Conservation (phyloP, 306 rosid genomes). For the Chamaecrista fasciculata region DNA sequence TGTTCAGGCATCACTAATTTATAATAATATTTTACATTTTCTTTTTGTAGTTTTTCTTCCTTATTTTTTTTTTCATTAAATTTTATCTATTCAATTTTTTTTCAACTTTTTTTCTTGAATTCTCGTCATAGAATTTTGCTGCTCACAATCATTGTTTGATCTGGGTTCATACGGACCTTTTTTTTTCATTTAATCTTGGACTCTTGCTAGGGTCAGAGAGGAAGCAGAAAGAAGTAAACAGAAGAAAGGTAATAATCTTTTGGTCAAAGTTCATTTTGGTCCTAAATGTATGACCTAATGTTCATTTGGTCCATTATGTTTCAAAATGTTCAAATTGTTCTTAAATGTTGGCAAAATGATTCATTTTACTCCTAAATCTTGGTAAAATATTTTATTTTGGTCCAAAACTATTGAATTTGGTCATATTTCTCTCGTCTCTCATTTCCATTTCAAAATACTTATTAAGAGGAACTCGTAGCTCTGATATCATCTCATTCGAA, state of each 20-base stretch:
- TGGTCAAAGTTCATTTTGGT: no score
- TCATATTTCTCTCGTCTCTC: no score
- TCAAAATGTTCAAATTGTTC: no score
- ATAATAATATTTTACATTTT: slow-evolving; percentile 19
- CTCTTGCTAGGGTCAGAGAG: slow-evolving; percentile 27
- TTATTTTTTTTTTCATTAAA: slow-evolving; percentile 32
- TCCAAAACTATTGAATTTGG: no score
- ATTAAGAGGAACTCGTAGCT: no score
- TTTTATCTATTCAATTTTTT: slow-evolving; percentile 18
- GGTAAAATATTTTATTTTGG: no score
- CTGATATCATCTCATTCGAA: no score
- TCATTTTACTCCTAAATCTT: no score
- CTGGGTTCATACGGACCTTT: slow-evolving; percentile 46
- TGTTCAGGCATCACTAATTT: slow-evolving; percentile 1
- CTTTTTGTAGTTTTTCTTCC: background rate
- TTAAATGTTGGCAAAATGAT: no score
- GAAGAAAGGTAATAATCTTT: slow-evolving; percentile 39
- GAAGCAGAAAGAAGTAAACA: slow-evolving; percentile 25
- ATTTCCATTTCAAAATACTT: no score
- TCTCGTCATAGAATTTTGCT: slow-evolving; percentile 25
- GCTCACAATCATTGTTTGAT: slow-evolving; percentile 47
- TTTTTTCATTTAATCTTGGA: slow-evolving; percentile 38
- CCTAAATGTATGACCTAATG: no score
- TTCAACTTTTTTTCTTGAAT: background rate
- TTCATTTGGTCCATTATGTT: no score